A percentile compares a stretch with the other conserved stretches of the same genome.
Conservation (phyloP, 2,329 filamentous ascomycete species). For the Lecanicillium sp. region DNA sequence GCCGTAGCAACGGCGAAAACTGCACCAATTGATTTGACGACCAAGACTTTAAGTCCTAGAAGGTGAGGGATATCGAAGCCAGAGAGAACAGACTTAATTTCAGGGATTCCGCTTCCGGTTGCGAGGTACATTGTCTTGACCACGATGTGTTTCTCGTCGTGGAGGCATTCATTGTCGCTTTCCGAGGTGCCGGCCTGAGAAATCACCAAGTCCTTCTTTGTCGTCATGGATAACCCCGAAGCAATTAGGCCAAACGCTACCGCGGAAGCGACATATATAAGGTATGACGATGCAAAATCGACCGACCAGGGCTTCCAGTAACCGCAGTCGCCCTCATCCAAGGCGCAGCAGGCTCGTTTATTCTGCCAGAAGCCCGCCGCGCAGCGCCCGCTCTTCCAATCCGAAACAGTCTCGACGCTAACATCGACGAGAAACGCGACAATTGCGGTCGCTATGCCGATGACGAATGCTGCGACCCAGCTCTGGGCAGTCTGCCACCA, state of each 20-base stretch:
- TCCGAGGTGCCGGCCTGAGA: conserved; percentile 62
- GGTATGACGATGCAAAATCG: conserved; percentile 19
- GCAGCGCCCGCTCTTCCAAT: conserved; percentile 90
- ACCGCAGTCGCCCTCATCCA: conserved; percentile 73
- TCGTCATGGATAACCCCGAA: conserved; percentile 65
- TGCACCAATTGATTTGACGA: conserved; percentile 85
- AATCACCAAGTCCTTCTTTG: conserved; percentile 83
- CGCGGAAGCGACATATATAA: conserved; percentile 23
- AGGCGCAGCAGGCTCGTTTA: conserved; percentile 87
- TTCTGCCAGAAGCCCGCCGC: conserved; percentile 84
- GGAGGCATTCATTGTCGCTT: not conserved
- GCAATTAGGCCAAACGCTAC: conserved; percentile 61
- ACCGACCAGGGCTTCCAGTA: conserved; percentile 84
- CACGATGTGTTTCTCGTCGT: conserved; percentile 14
- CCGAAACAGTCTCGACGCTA: conserved; percentile 88
- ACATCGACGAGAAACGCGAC: conserved; percentile 88
- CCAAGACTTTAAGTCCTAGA: conserved; percentile 78
- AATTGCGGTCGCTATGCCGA: conserved; percentile 74
- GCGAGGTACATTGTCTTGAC: conserved; percentile 57
- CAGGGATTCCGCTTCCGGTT: conserved; percentile 90
- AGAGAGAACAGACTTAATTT: conserved; percentile 92
- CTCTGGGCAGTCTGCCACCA: conserved; percentile 58
- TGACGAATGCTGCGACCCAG: conserved; percentile 82
- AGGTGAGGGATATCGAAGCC: conserved; percentile 89
- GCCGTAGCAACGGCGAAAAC: conserved; percentile 89